Percentiles rank a stretch among this genome's conserved stretches.
phyloP scores from a whole-genome alignment of 345 rosid genomes.

The Streptanthus diversifolius region DNA sequence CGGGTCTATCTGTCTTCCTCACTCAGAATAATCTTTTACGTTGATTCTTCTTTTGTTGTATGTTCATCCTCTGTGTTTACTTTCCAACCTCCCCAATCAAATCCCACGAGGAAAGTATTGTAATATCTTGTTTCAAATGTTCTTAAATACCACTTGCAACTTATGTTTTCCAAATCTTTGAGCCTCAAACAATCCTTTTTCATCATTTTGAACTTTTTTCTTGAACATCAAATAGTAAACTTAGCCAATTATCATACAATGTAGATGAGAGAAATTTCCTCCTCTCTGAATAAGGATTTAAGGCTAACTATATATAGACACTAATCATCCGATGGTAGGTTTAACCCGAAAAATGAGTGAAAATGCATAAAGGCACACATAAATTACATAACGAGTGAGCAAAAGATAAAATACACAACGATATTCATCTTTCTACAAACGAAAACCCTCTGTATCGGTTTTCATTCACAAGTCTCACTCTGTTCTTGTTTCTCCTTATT shows the following conservation, averaged over 20 bases:
- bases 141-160: not conserved
- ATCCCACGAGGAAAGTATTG: not conserved
- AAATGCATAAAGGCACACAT: not conserved
- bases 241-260: too few species aligned
- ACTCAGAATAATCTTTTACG: not conserved
- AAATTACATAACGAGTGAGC: not conserved
- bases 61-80: not conserved
- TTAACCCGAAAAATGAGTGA: not conserved
- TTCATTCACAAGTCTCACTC: not conserved
- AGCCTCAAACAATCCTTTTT: not conserved
- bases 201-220: too few species aligned
- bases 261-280: too few species aligned
- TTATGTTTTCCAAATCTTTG: not conserved
- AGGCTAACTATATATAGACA: too few species aligned
- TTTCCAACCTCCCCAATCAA: not conserved
- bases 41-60: slow-evolving; percentile 6
- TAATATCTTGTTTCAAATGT: not conserved
- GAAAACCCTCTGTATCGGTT: not conserved
- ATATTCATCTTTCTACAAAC: not conserved
- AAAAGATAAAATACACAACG: not conserved
- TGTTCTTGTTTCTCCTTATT: slow-evolving; percentile 1
- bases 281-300: too few species aligned
- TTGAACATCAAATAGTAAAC: too few species aligned
- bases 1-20: not conserved
- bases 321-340: too few species aligned